phyloP scores from a whole-genome alignment of 768 basidiomycete genomes.

The Fistulinella prunicolor region DNA sequence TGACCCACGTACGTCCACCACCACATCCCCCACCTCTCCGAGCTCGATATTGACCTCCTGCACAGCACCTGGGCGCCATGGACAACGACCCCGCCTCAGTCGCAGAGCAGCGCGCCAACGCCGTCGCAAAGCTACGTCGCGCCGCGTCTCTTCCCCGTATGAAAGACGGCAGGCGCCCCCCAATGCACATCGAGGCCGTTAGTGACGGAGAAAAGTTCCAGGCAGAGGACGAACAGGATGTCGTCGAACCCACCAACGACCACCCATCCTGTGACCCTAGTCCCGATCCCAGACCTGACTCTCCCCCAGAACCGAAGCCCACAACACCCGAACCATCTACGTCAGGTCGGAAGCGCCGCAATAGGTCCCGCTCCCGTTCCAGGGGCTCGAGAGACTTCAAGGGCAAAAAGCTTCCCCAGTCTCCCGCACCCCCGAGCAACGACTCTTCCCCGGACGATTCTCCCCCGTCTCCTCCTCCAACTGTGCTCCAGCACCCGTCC shows the following conservation, averaged over 20 bases:
- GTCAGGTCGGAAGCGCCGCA: constrained; percentile 57
- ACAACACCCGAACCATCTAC: constrained; percentile 43
- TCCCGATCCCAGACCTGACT: constrained; percentile 25
- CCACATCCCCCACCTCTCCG: neutral
- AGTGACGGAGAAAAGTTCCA: constrained; percentile 74
- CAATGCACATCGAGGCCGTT: constrained; percentile 79
- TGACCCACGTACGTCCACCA: constrained; percentile 6
- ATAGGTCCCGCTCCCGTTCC: constrained; percentile 62
- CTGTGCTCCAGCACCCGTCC: constrained; percentile 25
- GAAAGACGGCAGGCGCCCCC: constrained; percentile 87
- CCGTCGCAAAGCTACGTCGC: constrained; percentile 87
- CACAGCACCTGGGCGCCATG: constrained; percentile 22
- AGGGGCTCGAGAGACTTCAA: constrained; percentile 72
- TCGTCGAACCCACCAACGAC: constrained; percentile 6
- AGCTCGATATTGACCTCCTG: neutral
- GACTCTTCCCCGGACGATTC: constrained; percentile 73
- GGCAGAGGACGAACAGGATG: constrained; percentile 34
- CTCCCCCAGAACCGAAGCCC: constrained; percentile 28
- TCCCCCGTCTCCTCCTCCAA: constrained; percentile 30
- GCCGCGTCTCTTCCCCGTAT: constrained; percentile 89
- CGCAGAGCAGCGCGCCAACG: constrained; percentile 80
- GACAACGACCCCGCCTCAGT: constrained; percentile 41
- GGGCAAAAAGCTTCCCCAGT: constrained; percentile 52
- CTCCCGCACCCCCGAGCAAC: constrained; percentile 46
- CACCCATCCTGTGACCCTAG: constrained; percentile 8